phyloP scores from a whole-genome alignment of 176 grass and related monocot genomes.

The Alloteropsis semialata region DNA sequence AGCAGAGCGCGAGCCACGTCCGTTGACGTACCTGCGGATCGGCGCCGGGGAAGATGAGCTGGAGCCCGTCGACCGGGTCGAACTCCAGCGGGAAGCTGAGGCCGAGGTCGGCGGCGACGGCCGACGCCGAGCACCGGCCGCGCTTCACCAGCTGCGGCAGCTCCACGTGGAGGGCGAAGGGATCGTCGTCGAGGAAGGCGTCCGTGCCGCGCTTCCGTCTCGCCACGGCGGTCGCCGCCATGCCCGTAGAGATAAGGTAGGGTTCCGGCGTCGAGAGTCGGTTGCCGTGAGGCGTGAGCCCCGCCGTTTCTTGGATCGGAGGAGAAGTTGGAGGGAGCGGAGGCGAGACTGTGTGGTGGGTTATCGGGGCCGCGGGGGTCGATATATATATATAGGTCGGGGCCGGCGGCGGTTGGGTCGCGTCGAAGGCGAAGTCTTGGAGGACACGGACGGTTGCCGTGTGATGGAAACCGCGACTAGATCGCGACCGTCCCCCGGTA shows the following conservation, averaged over 20 bases:
- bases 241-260: neutral
- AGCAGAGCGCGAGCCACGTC: neutral
- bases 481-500: constrained; percentile 18
- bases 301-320: neutral
- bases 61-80: constrained; percentile 31
- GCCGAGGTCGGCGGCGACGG: constrained; percentile 12
- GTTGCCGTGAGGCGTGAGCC: neutral
- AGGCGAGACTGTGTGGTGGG: neutral
- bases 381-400: neutral
- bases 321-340: neutral
- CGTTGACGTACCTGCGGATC: constrained; percentile 14
- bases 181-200: constrained; percentile 7
- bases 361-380: neutral
- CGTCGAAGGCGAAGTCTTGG: constrained; percentile 1
- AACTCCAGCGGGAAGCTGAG: constrained; percentile 23
- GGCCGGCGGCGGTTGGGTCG: neutral
- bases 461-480: neutral
- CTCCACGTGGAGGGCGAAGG: neutral
- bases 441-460: constrained; percentile 15
- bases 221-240: neutral
- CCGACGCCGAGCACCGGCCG: constrained; percentile 20
- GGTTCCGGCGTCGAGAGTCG: neutral
- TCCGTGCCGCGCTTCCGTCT: constrained; percentile 31
- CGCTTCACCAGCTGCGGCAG: constrained; percentile 20
- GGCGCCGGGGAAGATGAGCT: constrained; percentile 39